Conservation (phyloP, 345 rosid genomes). For the Camelina laxa region DNA sequence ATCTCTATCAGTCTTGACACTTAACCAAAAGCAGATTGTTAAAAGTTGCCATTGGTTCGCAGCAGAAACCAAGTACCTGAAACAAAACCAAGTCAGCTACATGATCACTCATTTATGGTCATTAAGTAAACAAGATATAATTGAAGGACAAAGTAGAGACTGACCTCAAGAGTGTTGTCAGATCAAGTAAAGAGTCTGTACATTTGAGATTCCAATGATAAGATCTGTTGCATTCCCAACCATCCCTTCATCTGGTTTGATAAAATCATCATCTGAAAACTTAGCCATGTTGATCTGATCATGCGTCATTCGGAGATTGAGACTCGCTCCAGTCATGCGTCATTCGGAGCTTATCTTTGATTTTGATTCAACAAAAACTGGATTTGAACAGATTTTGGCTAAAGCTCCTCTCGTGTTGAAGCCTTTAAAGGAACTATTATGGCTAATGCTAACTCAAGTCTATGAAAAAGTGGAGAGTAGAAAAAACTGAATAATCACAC, state of each 20-base stretch:
- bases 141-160: neutral
- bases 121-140: too few relatives aligned
- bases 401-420: too few relatives aligned
- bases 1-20: too few relatives aligned
- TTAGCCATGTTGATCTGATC: neutral
- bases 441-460: too few relatives aligned
- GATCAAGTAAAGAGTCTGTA: conserved; percentile 25
- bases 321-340: conserved; percentile 31
- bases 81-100: neutral
- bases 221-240: conserved; percentile 3
- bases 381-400: too few relatives aligned
- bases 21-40: neutral
- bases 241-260: neutral
- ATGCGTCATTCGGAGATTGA: conserved; percentile 9
- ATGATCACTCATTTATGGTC: neutral
- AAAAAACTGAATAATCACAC: too few relatives aligned
- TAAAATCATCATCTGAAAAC: neutral
- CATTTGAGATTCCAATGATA: conserved; percentile 20
- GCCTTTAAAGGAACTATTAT: too few relatives aligned
- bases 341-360: too few relatives aligned
- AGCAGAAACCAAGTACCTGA: conserved; percentile 5
- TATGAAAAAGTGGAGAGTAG: too few relatives aligned
- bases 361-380: too few relatives aligned
- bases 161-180: conserved; percentile 32
- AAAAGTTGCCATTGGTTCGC: neutral